Conservation (phyloP, 495 filamentous ascomycete genomes). For the Filosporella fistucella region DNA sequence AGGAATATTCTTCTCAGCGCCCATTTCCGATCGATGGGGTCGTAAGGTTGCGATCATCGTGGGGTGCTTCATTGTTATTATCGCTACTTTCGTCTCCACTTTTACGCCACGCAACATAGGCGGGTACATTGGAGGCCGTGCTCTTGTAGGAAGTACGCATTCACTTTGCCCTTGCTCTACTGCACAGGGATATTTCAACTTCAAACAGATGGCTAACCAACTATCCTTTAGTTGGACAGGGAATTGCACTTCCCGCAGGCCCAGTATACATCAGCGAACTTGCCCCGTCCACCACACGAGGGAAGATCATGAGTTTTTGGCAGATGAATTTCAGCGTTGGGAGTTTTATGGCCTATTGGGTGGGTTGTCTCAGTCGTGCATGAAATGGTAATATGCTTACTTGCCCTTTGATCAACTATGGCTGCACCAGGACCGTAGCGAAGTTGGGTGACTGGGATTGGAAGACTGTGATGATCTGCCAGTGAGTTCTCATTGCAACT, state of each 20-base stretch:
- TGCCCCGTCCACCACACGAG: slow-evolving; percentile 51
- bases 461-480: slow-evolving; percentile 51
- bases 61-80: slow-evolving; percentile 52
- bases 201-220: slow-evolving; percentile 55
- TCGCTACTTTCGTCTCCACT: slow-evolving; percentile 59
- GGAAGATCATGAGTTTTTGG: slow-evolving; percentile 69
- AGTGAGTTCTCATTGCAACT: too few species aligned
- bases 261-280: slow-evolving; percentile 67
- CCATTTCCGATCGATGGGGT: slow-evolving; percentile 55
- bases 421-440: slow-evolving; percentile 33
- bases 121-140: slow-evolving; percentile 57
- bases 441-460: slow-evolving; percentile 67
- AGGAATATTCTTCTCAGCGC: too few species aligned
- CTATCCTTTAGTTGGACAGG: neutral
- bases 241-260: slow-evolving; percentile 29
- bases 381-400: too few species aligned
- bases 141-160: slow-evolving; percentile 56
- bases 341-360: slow-evolving; percentile 80
- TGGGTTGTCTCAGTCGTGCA: too few species aligned
- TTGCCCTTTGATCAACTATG: too few species aligned
- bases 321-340: slow-evolving; percentile 79
- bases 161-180: too few species aligned
- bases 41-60: slow-evolving; percentile 53
- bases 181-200: too few species aligned
- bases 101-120: slow-evolving; percentile 53